These are phyloP conservation scores for grape (Vitis vinifera) DNA, from an alignment of 164 flowering plant genomes.

Conservation along the genomic window DNA sequence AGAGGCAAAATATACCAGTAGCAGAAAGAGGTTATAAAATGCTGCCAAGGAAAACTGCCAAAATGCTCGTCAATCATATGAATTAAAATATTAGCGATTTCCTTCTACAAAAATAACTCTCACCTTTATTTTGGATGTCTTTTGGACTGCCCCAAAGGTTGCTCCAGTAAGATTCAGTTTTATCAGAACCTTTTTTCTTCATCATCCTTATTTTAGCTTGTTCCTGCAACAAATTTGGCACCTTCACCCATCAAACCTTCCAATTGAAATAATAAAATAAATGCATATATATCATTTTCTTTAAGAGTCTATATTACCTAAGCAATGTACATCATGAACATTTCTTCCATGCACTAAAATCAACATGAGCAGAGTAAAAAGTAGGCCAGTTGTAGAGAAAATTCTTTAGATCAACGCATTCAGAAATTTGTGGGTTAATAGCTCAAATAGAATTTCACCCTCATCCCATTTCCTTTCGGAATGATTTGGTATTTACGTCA, in stretches of 20 bases:
- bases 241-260: background rate
- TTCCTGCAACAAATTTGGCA: slow-evolving; percentile 41
- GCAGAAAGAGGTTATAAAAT: too few relatives aligned
- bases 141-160: slow-evolving; percentile 74
- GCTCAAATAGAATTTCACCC: too few relatives aligned
- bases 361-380: background rate
- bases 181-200: slow-evolving; percentile 55
- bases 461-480: too few relatives aligned
- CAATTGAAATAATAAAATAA: background rate
- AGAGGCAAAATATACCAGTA: too few relatives aligned
- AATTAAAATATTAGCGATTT: background rate
- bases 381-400: too few relatives aligned
- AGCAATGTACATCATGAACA: background rate
- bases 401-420: too few relatives aligned
- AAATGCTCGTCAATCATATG: background rate
- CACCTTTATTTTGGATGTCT: slow-evolving; percentile 61
- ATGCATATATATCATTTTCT: background rate
- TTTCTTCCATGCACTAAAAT: too few relatives aligned
- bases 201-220: slow-evolving; percentile 71
- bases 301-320: background rate
- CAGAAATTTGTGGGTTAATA: too few relatives aligned
- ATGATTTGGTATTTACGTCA: too few relatives aligned
- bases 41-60: too few relatives aligned
- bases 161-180: slow-evolving; percentile 62
- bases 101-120: background rate